These are phyloP conservation scores for Podochytrium sp. DNA, from an alignment of 192 early-diverging fungal genomes.

Conservation along the genomic window DNA sequence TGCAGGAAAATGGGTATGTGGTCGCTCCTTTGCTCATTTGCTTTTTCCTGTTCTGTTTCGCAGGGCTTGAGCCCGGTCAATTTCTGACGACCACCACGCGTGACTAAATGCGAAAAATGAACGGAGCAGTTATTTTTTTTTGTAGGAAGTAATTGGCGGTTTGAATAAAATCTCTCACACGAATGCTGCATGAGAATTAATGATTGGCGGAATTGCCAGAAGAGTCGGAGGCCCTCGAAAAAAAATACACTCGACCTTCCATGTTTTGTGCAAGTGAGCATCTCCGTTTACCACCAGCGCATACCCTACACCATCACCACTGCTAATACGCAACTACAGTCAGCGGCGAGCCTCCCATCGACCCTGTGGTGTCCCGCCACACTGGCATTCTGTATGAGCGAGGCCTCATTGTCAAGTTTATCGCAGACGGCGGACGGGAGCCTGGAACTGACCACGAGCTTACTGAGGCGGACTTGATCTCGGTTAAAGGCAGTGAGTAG, in stretches of 20 bases:
- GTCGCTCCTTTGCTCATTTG: background rate
- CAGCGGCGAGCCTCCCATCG: conserved; percentile 84
- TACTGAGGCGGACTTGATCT: conserved; percentile 71
- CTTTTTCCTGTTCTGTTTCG: background rate
- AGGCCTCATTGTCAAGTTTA: conserved; percentile 84
- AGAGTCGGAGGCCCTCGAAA: background rate
- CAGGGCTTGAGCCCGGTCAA: too few relatives aligned
- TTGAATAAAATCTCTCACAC: background rate
- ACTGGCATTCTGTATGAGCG: conserved; percentile 88
- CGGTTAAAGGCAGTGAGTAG: conserved; percentile 58
- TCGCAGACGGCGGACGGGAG: conserved; percentile 80
- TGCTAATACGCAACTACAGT: conserved; percentile 62
- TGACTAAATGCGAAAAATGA: background rate
- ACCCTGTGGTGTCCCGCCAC: conserved; percentile 87
- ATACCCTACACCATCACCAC: background rate
- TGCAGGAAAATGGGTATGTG: background rate
- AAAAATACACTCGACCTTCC: background rate
- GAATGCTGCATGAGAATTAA: background rate
- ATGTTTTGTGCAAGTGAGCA: conserved; percentile 35
- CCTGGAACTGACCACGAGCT: conserved; percentile 80
- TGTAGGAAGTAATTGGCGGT: background rate
- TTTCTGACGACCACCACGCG: too few relatives aligned
- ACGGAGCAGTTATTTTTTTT: background rate
- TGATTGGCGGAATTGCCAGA: too few relatives aligned
- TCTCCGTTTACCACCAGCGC: background rate